Conservation (phyloP, 108 stramenopile species). For the Nitzschia palea region DNA sequence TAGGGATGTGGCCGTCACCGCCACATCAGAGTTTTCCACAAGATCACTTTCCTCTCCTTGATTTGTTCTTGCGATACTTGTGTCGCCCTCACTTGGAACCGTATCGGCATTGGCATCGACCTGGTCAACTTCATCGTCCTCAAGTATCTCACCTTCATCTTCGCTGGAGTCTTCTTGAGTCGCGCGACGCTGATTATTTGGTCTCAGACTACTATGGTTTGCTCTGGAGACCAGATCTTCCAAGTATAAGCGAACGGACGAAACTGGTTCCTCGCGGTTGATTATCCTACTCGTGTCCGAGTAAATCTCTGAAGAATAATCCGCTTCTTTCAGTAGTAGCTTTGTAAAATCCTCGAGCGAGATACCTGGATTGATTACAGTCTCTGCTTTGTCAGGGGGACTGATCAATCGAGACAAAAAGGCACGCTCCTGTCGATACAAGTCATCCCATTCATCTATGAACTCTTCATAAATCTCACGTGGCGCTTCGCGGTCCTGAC, state of each 20-base stretch:
- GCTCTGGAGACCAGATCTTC: slow-evolving; percentile 43
- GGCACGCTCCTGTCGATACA: slow-evolving; percentile 59
- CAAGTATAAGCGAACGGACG: slow-evolving; percentile 65
- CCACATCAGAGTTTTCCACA: neutral
- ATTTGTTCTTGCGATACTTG: too few species aligned
- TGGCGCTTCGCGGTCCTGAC: slow-evolving; percentile 68
- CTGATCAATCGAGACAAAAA: slow-evolving; percentile 45
- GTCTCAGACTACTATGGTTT: neutral
- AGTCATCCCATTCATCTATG: slow-evolving; percentile 69
- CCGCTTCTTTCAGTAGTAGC: slow-evolving; percentile 48
- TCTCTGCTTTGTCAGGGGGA: slow-evolving; percentile 17
- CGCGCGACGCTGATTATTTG: slow-evolving; percentile 8
- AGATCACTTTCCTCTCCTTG: too few species aligned
- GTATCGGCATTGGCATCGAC: neutral
- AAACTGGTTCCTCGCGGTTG: slow-evolving; percentile 56
- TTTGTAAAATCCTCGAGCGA: slow-evolving; percentile 58
- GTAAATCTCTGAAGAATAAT: slow-evolving; percentile 48
- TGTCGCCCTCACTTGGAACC: too few species aligned
- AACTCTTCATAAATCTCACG: slow-evolving; percentile 78
- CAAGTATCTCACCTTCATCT: slow-evolving; percentile 88
- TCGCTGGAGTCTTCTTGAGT: slow-evolving; percentile 71
- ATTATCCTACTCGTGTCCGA: slow-evolving; percentile 54
- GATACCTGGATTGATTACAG: slow-evolving; percentile 27
- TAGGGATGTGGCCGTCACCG: neutral
- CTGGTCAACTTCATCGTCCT: slow-evolving; percentile 51